Percentiles rank a stretch among this genome's conserved stretches.
phyloP scores from a whole-genome alignment of 176 grass and related monocot genomes.

The Aegilops speltoides region DNA sequence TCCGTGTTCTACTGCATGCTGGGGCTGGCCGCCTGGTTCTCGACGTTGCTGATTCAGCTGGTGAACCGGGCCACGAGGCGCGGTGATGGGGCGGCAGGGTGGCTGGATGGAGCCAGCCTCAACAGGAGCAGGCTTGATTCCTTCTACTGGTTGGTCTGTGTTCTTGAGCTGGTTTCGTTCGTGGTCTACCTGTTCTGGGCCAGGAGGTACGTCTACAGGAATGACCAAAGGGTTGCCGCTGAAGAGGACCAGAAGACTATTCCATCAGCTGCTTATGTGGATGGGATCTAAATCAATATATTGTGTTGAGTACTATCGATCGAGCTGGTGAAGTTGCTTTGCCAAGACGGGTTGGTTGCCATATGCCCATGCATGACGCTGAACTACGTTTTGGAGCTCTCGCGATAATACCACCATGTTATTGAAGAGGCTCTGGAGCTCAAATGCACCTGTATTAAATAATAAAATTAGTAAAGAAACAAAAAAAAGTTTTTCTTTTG shows the following conservation, averaged over 20 bases:
- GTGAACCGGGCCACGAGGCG: slow-evolving; percentile 51
- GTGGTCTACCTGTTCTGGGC: slow-evolving; percentile 59
- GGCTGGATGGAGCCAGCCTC: slow-evolving; percentile 70
- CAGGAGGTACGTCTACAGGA: slow-evolving; percentile 55
- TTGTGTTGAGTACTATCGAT: too few species aligned
- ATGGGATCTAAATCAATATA: too few species aligned
- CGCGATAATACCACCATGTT: too few species aligned
- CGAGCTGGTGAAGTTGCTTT: too few species aligned
- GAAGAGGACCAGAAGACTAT: background rate
- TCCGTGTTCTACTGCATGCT: slow-evolving; percentile 77
- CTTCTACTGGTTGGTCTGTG: slow-evolving; percentile 66
- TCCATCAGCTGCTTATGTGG: background rate
- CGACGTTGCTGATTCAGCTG: slow-evolving; percentile 53
- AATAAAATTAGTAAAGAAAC: too few species aligned
- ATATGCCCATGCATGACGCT: too few species aligned
- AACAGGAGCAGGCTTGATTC: slow-evolving; percentile 64
- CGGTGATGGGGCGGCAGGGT: slow-evolving; percentile 30
- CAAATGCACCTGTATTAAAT: too few species aligned
- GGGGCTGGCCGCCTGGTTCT: slow-evolving; percentile 59
- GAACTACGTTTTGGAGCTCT: too few species aligned
- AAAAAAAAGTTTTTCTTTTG: too few species aligned
- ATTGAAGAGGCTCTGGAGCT: too few species aligned
- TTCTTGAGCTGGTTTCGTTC: slow-evolving; percentile 49
- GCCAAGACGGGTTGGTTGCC: too few species aligned
- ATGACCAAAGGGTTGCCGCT: slow-evolving; percentile 32